A percentile compares a stretch with the other conserved stretches of the same genome.
Evolutionary conservation across 2,329 filamentous ascomycete genomes (phyloP).

Genomic region (Geosmithia flava): DNA sequence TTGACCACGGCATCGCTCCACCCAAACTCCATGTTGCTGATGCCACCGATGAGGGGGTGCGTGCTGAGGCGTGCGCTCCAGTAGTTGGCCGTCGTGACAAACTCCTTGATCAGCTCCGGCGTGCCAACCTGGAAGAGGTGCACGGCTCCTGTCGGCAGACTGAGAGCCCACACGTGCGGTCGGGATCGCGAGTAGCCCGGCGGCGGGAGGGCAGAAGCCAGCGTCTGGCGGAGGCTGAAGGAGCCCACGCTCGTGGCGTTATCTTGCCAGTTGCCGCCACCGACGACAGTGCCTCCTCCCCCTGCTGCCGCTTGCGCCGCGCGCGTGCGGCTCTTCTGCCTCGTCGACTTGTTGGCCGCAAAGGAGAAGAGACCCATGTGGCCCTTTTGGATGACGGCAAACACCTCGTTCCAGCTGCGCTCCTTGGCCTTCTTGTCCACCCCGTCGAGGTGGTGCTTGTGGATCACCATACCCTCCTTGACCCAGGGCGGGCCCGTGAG

Average conservation of each 20-base stretch:
- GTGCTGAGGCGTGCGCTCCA: conserved; percentile 94
- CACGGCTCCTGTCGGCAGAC: conserved; percentile 81
- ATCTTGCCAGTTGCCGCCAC: conserved; percentile 96
- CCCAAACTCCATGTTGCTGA: conserved; percentile 95
- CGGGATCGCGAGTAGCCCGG: conserved; percentile 87
- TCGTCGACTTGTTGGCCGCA: conserved; percentile 63
- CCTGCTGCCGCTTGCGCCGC: conserved; percentile 17
- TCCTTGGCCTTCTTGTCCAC: conserved; percentile 89
- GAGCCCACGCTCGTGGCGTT: conserved; percentile 83
- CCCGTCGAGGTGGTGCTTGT: conserved; percentile 91
- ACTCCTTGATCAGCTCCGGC: conserved; percentile 86
- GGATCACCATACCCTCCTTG: conserved; percentile 89
- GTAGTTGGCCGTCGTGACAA: conserved; percentile 90
- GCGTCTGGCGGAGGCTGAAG: conserved; percentile 80
- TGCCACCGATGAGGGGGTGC: conserved; percentile 80
- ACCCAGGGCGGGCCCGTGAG: conserved; percentile 94
- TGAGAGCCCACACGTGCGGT: conserved; percentile 89
- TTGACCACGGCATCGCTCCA: conserved; percentile 82
- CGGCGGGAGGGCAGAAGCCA: conserved; percentile 78
- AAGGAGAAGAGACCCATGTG: conserved; percentile 93
- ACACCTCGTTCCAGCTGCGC: conserved; percentile 87
- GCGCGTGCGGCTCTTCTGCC: conserved; percentile 50
- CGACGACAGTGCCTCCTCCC: conserved; percentile 81
- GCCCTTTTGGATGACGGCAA: conserved; percentile 91
- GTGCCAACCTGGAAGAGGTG: conserved; percentile 98